Evolutionary conservation across 331 rosid genomes (phyloP).

Genomic region (Acacia pycnantha): DNA sequence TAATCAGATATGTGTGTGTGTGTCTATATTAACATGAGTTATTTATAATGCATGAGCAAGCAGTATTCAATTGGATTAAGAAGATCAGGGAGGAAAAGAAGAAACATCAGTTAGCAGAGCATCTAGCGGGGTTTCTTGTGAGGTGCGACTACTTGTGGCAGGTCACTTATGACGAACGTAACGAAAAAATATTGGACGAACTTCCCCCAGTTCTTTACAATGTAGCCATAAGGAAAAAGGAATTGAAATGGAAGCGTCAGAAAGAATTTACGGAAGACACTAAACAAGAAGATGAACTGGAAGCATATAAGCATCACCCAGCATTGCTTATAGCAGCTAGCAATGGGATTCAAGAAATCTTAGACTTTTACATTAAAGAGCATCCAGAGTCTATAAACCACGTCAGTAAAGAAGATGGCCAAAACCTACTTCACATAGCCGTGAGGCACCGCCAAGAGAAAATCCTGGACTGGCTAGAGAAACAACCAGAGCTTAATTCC

Average conservation of each 20-base stretch:
- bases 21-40: too few relatives aligned
- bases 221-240: background rate
- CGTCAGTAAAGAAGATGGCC: background rate
- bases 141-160: slow-evolving; percentile 19
- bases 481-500: background rate
- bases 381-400: too few relatives aligned
- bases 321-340: too few relatives aligned
- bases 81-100: too few relatives aligned
- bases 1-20: too few relatives aligned
- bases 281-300: too few relatives aligned
- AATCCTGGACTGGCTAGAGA: slow-evolving; percentile 4
- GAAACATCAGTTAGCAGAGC: too few relatives aligned
- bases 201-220: slow-evolving; percentile 3
- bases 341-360: too few relatives aligned
- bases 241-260: background rate
- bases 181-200: background rate
- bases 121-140: slow-evolving; percentile 12
- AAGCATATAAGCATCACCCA: too few relatives aligned
- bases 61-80: too few relatives aligned
- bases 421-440: slow-evolving; percentile 37
- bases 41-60: too few relatives aligned
- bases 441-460: slow-evolving; percentile 22
- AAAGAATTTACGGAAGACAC: background rate
- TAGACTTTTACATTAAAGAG: too few relatives aligned
- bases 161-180: background rate